phyloP scores from a whole-genome alignment of 768 basidiomycete species.

The Tylopilus cervinicoccineus region DNA sequence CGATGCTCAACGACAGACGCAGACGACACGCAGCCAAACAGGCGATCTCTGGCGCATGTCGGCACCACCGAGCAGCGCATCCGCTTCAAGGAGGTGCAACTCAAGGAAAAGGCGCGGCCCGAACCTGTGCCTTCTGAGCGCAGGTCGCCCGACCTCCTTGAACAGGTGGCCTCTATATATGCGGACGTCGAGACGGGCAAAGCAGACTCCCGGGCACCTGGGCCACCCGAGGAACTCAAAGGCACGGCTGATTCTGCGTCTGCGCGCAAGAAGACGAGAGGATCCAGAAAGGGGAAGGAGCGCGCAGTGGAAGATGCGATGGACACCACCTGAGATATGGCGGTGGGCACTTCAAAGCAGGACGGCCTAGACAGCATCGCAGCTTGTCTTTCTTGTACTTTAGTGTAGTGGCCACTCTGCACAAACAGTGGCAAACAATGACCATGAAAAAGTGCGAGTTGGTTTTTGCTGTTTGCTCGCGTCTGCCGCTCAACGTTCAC shows the following conservation, averaged over 20 bases:
- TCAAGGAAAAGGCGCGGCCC: constrained; percentile 40
- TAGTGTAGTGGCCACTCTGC: constrained; percentile 14
- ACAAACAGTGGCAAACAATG: constrained; percentile 26
- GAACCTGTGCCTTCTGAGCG: constrained; percentile 7
- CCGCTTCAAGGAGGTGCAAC: constrained; percentile 67
- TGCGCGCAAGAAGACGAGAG: constrained; percentile 15
- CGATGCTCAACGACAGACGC: neutral
- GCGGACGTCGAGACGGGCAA: constrained; percentile 11
- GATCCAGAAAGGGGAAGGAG: constrained; percentile 25
- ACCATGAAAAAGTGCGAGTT: constrained; percentile 22
- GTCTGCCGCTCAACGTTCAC: constrained; percentile 10
- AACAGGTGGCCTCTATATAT: constrained; percentile 19
- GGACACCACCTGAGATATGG: constrained; percentile 13
- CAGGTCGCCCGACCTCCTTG: constrained; percentile 10
- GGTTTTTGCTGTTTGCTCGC: constrained; percentile 16
- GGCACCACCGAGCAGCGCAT: constrained; percentile 66
- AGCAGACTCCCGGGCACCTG: neutral
- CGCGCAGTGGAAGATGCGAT: constrained; percentile 19
- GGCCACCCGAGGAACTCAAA: too few relatives aligned
- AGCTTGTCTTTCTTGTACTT: neutral
- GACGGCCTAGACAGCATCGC: too few relatives aligned
- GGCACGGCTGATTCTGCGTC: neutral
- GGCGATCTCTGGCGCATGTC: constrained; percentile 50
- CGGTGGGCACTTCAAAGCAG: too few relatives aligned
- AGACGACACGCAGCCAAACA: constrained; percentile 47